Percentiles rank a stretch among this genome's conserved stretches.
Evolutionary conservation across 169 alveolate genomes (phyloP).

Genomic region (Cryptosporidium meleagridis): DNA sequence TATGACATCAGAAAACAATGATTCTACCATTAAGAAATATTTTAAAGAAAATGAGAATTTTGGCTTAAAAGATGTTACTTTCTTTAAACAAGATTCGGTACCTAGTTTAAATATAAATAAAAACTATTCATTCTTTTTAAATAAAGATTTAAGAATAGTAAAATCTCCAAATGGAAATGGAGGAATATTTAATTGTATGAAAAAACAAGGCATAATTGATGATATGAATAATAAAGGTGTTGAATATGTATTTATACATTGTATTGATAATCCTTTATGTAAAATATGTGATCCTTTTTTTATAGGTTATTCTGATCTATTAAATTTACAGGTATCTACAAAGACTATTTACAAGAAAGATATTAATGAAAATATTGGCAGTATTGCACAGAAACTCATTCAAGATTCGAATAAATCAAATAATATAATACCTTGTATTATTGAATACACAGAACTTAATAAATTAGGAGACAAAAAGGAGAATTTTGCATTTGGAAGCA

Average conservation of each 20-base stretch:
- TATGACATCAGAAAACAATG: constrained; percentile 84
- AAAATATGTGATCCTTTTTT: constrained; percentile 88
- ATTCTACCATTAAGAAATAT: constrained; percentile 78
- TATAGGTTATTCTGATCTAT: constrained; percentile 80
- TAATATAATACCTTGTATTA: constrained; percentile 71
- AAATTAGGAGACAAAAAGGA: constrained; percentile 67
- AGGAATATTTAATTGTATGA: constrained; percentile 84
- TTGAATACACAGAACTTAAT: constrained; percentile 84
- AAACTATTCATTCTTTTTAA: constrained; percentile 82
- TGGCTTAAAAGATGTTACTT: constrained; percentile 82
- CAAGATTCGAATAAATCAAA: constrained; percentile 69
- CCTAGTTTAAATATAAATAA: constrained; percentile 82
- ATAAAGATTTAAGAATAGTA: constrained; percentile 74
- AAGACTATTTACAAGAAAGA: constrained; percentile 76
- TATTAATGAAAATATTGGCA: constrained; percentile 72
- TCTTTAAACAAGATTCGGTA: constrained; percentile 84
- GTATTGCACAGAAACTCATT: constrained; percentile 38
- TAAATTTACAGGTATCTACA: constrained; percentile 77
- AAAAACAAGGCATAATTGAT: constrained; percentile 78
- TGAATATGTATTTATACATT: constrained; percentile 82
- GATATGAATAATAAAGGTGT: constrained; percentile 80
- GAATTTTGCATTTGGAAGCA: constrained; percentile 78
- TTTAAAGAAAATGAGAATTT: constrained; percentile 82
- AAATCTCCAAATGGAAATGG: constrained; percentile 91
- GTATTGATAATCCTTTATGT: constrained; percentile 88